Conservation (phyloP, 2,329 filamentous ascomycete genomes). For the Cytospora piceicola region DNA sequence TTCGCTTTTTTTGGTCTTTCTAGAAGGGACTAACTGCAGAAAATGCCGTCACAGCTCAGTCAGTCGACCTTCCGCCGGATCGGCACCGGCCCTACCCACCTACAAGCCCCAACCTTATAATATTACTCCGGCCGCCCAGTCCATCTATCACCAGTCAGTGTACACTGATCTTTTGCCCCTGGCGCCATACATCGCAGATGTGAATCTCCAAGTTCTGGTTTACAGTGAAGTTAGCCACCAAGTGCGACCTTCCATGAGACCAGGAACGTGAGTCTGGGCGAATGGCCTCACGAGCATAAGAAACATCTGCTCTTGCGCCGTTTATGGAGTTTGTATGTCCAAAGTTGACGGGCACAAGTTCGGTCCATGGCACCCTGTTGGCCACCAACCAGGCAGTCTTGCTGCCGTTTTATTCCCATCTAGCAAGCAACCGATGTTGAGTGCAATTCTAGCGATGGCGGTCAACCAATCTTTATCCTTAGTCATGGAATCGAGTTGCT, state of each 20-base stretch:
- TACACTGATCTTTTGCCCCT: no score
- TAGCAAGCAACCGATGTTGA: background rate
- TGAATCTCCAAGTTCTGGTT: background rate
- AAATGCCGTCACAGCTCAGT: background rate
- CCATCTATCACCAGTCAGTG: background rate
- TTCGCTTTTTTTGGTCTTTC: background rate
- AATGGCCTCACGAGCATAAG: background rate
- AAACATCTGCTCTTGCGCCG: no score
- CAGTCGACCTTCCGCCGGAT: background rate
- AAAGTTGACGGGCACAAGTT: background rate
- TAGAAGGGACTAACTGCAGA: background rate
- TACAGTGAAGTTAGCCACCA: background rate
- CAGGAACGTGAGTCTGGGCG: background rate
- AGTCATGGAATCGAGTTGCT: conserved; percentile 15
- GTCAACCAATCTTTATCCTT: conserved; percentile 8
- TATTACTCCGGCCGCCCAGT: background rate
- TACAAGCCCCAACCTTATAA: background rate
- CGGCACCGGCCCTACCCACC: background rate
- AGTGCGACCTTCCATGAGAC: background rate
- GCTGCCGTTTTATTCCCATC: conserved; percentile 13
- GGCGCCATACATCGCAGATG: no score
- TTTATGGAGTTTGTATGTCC: no score
- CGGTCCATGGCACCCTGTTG: background rate
- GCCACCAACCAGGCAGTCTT: background rate
- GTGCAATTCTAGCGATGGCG: conserved; percentile 18